A percentile compares a stretch with the other conserved stretches of the same genome.
These are phyloP conservation scores for Colletotrichum higginsianum DNA, from an alignment of 2,329 filamentous ascomycete species.

Conservation along the genomic window DNA sequence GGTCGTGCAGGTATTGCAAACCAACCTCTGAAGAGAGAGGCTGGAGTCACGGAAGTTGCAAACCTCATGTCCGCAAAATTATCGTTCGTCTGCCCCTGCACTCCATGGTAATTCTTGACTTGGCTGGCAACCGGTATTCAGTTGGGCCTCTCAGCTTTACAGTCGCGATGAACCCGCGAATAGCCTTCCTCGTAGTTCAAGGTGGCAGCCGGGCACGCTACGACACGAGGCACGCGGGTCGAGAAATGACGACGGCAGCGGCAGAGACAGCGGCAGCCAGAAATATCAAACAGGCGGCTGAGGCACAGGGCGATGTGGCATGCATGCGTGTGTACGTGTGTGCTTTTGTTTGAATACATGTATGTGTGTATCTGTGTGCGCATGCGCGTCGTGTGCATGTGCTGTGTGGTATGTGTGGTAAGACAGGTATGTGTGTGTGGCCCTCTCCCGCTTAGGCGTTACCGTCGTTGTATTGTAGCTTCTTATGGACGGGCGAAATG, in stretches of 20 bases:
- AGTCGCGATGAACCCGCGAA: neutral
- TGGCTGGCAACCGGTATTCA: neutral
- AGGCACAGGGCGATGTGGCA: constrained; percentile 14
- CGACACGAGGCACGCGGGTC: constrained; percentile 25
- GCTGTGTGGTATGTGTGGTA: constrained; percentile 15
- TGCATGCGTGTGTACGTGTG: neutral
- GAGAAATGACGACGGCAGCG: neutral
- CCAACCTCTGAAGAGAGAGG: neutral
- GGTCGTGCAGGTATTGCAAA: neutral
- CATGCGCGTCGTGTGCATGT: constrained; percentile 6
- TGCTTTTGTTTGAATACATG: too few relatives aligned
- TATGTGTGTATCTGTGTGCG: constrained; percentile 6
- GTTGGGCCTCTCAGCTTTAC: constrained; percentile 6
- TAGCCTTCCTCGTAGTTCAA: neutral
- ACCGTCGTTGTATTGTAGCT: constrained; percentile 14
- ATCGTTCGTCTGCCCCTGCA: neutral
- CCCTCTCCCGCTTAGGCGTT: constrained; percentile 28
- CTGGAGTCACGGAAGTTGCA: too few relatives aligned
- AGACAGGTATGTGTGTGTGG: constrained; percentile 7
- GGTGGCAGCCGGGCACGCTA: constrained; percentile 4
- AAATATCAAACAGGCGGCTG: constrained; percentile 37
- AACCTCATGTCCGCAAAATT: neutral
- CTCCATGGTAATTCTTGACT: neutral
- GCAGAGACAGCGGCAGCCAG: neutral
- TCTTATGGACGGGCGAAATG: neutral